phyloP scores from a whole-genome alignment of 208 protist species.

The Porcisia deanei region DNA sequence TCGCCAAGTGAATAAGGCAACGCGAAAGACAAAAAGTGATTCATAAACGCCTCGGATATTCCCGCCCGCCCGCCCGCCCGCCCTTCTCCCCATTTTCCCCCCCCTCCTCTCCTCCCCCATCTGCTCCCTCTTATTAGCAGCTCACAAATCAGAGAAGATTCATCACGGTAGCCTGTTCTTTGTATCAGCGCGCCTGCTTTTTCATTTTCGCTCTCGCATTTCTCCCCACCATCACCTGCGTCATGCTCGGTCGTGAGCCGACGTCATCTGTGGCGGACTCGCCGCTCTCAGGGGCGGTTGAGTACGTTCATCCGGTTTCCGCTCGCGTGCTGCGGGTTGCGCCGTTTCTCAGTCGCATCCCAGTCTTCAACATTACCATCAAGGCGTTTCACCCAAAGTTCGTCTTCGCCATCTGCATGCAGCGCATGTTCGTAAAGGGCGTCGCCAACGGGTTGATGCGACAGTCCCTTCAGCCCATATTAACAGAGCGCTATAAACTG shows the following conservation, averaged over 20 bases:
- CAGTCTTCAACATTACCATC: conserved; percentile 48
- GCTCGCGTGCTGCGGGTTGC: conserved; percentile 15
- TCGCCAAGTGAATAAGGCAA: neutral
- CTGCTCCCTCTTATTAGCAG: neutral
- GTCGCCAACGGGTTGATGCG: conserved; percentile 56
- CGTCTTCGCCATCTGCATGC: conserved; percentile 47
- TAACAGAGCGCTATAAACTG: conserved; percentile 46
- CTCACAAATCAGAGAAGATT: neutral
- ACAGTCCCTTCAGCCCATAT: conserved; percentile 48
- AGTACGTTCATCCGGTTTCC: conserved; percentile 30
- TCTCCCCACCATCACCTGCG: neutral
- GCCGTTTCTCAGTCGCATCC: conserved; percentile 34
- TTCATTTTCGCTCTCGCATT: neutral
- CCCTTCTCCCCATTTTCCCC: neutral
- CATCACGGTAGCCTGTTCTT: neutral
- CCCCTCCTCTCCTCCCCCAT: neutral
- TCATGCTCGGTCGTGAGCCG: conserved; percentile 6
- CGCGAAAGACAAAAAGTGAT: too few species aligned
- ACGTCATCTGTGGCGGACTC: conserved; percentile 1
- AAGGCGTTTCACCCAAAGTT: conserved; percentile 46
- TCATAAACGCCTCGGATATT: neutral
- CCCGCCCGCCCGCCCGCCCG: neutral
- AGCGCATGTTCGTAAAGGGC: conserved; percentile 57
- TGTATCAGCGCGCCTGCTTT: neutral
- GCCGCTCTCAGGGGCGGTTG: neutral